Percentiles rank a stretch among this genome's conserved stretches.
phyloP scores from a whole-genome alignment of 352 stramenopile genomes.

The Globisporangium cylindrosporum region DNA sequence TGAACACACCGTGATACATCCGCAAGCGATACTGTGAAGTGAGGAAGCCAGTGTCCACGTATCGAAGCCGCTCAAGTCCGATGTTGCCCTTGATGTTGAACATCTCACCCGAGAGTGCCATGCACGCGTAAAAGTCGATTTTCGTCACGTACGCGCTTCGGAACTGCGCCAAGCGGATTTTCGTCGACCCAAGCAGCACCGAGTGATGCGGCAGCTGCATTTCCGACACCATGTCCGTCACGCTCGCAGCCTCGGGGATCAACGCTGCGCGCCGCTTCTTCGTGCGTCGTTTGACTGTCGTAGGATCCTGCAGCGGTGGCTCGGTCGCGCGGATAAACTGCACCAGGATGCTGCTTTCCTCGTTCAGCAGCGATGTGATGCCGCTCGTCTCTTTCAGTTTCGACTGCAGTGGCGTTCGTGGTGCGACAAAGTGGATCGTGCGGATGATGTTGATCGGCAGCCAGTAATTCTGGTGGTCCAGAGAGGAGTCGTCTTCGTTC shows the following conservation, averaged over 20 bases:
- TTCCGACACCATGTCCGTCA: conserved; percentile 36
- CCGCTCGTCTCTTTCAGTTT: conserved; percentile 80
- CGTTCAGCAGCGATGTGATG: conserved; percentile 55
- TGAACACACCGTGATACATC: conserved; percentile 64
- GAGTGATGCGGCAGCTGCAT: conserved; percentile 39
- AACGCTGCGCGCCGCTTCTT: conserved; percentile 43
- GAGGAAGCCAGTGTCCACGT: conserved; percentile 68
- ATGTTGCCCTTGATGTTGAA: conserved; percentile 87
- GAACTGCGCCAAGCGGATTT: conserved; percentile 78
- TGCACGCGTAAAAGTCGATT: conserved; percentile 82
- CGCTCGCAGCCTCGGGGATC: conserved; percentile 22
- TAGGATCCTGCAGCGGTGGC: conserved; percentile 60
- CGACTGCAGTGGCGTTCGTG: conserved; percentile 62
- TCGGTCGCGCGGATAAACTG: conserved; percentile 76
- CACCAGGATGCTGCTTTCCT: conserved; percentile 72
- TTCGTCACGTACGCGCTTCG: conserved; percentile 83
- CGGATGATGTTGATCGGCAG: conserved; percentile 75
- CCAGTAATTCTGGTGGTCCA: conserved; percentile 53
- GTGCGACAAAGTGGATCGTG: conserved; percentile 74
- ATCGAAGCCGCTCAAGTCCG: conserved; percentile 68
- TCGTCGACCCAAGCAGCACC: conserved; percentile 63
- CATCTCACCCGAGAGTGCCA: conserved; percentile 74
- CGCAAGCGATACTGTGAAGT: conserved; percentile 59
- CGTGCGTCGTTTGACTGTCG: conserved; percentile 21
- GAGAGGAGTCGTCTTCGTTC: conserved; percentile 5